These are phyloP conservation scores for Chionographis japonica DNA, from an alignment of 106 monocot species.

Conservation along the genomic window DNA sequence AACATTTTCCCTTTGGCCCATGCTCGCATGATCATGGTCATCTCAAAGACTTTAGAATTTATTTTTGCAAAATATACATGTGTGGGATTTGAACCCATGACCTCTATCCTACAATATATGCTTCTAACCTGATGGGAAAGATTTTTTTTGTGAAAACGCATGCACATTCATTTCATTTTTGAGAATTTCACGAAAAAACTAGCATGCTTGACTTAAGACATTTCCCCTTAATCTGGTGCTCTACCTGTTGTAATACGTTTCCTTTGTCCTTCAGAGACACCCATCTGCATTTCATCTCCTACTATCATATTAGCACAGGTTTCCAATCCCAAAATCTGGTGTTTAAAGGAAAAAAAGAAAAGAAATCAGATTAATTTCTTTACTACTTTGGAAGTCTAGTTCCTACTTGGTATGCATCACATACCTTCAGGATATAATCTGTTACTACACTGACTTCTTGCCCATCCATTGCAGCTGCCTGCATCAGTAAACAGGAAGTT, in stretches of 20 bases:
- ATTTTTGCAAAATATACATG: no score
- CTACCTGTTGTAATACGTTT: slow-evolving; percentile 33
- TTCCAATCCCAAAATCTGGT: slow-evolving; percentile 33
- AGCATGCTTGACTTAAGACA: no score
- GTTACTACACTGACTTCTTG: slow-evolving; percentile 20
- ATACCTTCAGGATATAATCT: slow-evolving; percentile 28
- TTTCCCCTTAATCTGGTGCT: not conserved
- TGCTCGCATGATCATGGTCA: no score
- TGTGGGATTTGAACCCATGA: no score
- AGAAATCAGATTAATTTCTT: not conserved
- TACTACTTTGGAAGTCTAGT: not conserved
- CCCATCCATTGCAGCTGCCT: slow-evolving; percentile 12
- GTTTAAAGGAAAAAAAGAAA: not conserved
- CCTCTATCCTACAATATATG: no score
- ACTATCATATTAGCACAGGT: slow-evolving; percentile 35
- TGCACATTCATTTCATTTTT: no score
- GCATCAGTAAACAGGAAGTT: not conserved
- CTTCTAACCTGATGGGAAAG: no score
- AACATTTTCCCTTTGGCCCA: no score
- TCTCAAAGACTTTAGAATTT: no score
- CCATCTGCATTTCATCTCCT: slow-evolving; percentile 26
- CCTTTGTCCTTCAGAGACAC: slow-evolving; percentile 30
- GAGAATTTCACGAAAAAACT: no score
- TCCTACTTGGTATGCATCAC: not conserved
- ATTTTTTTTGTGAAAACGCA: no score